Base-by-base conservation (phyloP, 192 early-diverging fungal species). In the Phlyctochytrium bullatum region DNA sequence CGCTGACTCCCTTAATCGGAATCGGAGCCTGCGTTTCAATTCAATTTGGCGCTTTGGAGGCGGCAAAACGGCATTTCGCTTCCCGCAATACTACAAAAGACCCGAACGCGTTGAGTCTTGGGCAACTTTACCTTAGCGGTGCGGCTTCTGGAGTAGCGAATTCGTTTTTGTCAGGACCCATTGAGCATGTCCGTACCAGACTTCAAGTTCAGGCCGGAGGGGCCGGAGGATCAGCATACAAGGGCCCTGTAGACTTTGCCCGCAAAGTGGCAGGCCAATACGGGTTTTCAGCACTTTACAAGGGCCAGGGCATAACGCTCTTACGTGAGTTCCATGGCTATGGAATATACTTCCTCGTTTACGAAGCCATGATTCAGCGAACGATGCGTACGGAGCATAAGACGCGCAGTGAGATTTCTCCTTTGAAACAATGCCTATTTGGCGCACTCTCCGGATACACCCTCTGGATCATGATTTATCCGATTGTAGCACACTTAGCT, bases 121-220 rank as follows among this genome's bases (percentile, higher is more conserved):
- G 81, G 14, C 94, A 98, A 77, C 83, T 98, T 30, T 97, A 91
- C 78, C 67, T 92, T 25, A 83, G 88, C 17, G 96, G 96, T 33
- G 92, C 94, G 32, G 81, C 85, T 0, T 89, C 90, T 32, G 96
- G 96, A 57, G 76, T 93, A 4, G 91, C 93, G 47, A 96, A 96
- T 80, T 92, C 92, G 30, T 72, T 96, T 17, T 79, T 98, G 1
- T 94, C 78, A 40, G 85, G 94, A 0, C 96, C 96, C 2, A 93
- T 98, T 32, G 96, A 98, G 77, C 96, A 98, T 65, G 91, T 98
- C 68, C 84, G 96, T 66, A 95, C 91, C 25, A 88, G 96, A 57
- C 85, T 98, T 60, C 96, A 98, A 73, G 93, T 96, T 4, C 96
- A 98, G 77, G 88, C 88, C 1, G 65, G 80, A 0, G 59, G 64